Evolutionary conservation across 2,329 filamentous ascomycete species (phyloP).

Genomic region (Colletotrichum sp.): DNA sequence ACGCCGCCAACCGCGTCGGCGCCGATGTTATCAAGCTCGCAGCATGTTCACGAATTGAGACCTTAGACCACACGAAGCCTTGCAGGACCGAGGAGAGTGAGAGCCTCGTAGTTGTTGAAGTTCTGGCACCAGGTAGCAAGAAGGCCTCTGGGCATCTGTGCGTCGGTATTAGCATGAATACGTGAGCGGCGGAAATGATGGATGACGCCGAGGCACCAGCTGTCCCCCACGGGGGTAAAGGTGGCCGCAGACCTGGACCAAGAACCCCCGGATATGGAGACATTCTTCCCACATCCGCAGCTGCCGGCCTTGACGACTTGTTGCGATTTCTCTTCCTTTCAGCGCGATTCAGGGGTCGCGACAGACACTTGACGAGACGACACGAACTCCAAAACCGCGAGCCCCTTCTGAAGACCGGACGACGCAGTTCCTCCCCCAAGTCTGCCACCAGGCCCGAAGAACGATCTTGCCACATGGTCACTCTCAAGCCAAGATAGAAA

Average conservation of each 20-base stretch:
- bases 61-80: too few species aligned
- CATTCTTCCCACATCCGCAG: background rate
- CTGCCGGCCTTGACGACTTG: background rate
- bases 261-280: too few species aligned
- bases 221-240: too few species aligned
- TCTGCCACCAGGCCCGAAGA: background rate
- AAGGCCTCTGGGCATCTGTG: background rate
- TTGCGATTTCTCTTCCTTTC: background rate
- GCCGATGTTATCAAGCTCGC: too few species aligned
- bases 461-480: background rate
- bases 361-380: background rate
- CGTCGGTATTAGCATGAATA: too few species aligned
- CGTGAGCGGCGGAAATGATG: too few species aligned
- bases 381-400: background rate
- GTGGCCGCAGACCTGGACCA: too few species aligned
- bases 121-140: background rate
- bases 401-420: background rate
- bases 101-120: background rate
- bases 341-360: background rate
- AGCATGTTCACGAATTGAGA: too few species aligned
- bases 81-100: background rate
- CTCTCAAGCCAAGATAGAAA: background rate
- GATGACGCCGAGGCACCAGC: too few species aligned
- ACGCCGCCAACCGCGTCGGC: too few species aligned
- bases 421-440: background rate